Base-by-base conservation (phyloP, 2,329 filamentous ascomycete genomes). In the Epichloe sp. region DNA sequence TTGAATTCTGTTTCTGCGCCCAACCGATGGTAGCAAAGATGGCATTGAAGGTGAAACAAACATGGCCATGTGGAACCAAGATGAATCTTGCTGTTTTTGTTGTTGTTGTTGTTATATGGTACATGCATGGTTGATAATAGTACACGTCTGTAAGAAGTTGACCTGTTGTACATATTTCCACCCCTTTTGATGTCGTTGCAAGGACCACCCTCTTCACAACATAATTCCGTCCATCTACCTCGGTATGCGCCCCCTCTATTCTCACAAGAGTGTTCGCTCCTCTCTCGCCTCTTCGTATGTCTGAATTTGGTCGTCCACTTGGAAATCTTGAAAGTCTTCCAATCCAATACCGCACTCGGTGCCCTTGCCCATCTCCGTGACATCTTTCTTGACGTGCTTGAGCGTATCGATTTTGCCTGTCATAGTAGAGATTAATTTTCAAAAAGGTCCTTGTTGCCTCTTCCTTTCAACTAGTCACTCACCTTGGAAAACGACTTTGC, bases 301-400 rank as follows among this genome's bases (percentile, higher is more conserved):
- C 71, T 97, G 93, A 55, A 98, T 78, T 65, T 84, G 79, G 68
- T 98, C 93, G 31, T 91, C 93, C 14, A 81, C 73, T 61, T 83
- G 66, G 63, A 97, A 85, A 21, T 81, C 85, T 46, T 85, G 75
- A 81, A 88, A 98, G 35, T 75, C 77, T 3, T 85, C 81, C 61
- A 98, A 91, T 49, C 80, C 82, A 58, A 98, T 83, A 57, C 93
- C 93, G 61, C 93, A 98, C 68, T 98, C 93, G n/a, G 78, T 80
- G 53, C 89, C 90, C 69, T 95, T 97, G 60, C 82, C 82, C 82
- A 95, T 93, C 62, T 95, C 88, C 44, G 74, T 73, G 34, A 93
- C 86, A 57, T 96, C 88, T 65, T 94, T 94, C 76, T 97, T 96
- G 65, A 86, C 81, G 61, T 94, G 86, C 71, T 93, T 96, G 53